phyloP scores from a whole-genome alignment of 495 filamentous ascomycete species.

The Wilcoxina mikolae region DNA sequence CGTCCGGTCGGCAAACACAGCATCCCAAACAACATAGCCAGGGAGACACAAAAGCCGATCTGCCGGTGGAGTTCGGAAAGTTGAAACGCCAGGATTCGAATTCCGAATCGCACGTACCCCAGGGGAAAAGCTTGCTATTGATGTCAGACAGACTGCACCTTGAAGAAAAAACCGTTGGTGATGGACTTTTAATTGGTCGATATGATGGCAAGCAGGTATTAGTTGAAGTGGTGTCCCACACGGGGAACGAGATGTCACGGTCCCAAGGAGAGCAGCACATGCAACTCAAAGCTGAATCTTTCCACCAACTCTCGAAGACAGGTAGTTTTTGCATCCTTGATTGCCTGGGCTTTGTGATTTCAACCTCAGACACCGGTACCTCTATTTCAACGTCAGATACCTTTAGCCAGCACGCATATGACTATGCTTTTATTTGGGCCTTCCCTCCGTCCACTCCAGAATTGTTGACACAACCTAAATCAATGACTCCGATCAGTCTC shows the following conservation, averaged over 20 bases:
- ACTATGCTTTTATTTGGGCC: not conserved
- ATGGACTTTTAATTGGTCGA: not conserved
- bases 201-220: not conserved
- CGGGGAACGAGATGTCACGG: not conserved
- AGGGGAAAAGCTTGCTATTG: not conserved
- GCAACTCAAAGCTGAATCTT: not conserved
- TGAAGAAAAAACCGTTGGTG: not conserved
- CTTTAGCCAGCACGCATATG: not conserved
- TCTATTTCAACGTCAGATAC: no score
- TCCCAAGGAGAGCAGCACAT: not conserved
- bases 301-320: not conserved
- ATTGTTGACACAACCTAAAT: not conserved
- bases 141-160: not conserved
- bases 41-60: no score
- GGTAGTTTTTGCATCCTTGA: not conserved
- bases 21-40: no score
- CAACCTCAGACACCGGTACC: no score
- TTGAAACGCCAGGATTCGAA: no score
- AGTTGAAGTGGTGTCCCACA: not conserved
- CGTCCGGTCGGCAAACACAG: no score
- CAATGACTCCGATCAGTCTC: not conserved
- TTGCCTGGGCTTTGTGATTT: not conserved
- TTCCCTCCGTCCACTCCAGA: not conserved
- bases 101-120: not conserved
- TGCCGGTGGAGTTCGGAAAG: no score